These are phyloP conservation scores for Yamadazyma triangularis DNA, from an alignment of 1,139 yeast genomes.

Conservation along the genomic window DNA sequence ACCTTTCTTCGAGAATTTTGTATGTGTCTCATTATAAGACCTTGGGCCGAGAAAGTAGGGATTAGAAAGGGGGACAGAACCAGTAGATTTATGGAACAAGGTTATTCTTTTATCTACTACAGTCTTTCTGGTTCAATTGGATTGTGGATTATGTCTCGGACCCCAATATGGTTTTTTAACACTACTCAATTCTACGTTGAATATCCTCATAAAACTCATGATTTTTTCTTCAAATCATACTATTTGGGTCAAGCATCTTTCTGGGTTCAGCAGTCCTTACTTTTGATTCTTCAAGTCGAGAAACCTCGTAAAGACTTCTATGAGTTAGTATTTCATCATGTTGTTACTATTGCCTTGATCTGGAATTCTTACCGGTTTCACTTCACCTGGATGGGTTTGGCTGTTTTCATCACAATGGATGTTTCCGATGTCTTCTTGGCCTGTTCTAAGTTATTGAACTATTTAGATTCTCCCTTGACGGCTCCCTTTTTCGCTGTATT, in stretches of 20 bases:
- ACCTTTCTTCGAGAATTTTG: conserved; percentile 86
- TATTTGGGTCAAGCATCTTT: conserved; percentile 93
- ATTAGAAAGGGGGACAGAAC: conserved; percentile 55
- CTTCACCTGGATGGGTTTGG: conserved; percentile 93
- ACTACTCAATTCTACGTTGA: conserved; percentile 73
- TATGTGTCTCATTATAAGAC: conserved; percentile 78
- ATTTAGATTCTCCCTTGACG: conserved; percentile 62
- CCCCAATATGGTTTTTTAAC: conserved; percentile 86
- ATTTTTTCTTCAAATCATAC: conserved; percentile 66
- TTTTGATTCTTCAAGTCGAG: conserved; percentile 78
- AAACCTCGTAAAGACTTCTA: conserved; percentile 92
- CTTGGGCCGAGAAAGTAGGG: conserved; percentile 57
- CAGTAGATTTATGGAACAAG: conserved; percentile 88
- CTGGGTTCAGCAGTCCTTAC: conserved; percentile 94
- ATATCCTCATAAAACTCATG: conserved; percentile 82
- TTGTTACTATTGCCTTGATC: conserved; percentile 84
- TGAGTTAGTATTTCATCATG: conserved; percentile 90
- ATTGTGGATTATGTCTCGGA: conserved; percentile 75
- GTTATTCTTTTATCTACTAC: conserved; percentile 78
- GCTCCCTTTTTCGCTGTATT: conserved; percentile 68
- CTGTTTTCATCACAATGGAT: conserved; percentile 93
- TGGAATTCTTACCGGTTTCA: conserved; percentile 92
- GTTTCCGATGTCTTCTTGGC: conserved; percentile 88
- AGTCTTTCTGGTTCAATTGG: conserved; percentile 84
- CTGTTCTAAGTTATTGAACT: conserved; percentile 76